Base-by-base conservation (phyloP, 2,329 filamentous ascomycete species). In the Volutella citrinella region DNA sequence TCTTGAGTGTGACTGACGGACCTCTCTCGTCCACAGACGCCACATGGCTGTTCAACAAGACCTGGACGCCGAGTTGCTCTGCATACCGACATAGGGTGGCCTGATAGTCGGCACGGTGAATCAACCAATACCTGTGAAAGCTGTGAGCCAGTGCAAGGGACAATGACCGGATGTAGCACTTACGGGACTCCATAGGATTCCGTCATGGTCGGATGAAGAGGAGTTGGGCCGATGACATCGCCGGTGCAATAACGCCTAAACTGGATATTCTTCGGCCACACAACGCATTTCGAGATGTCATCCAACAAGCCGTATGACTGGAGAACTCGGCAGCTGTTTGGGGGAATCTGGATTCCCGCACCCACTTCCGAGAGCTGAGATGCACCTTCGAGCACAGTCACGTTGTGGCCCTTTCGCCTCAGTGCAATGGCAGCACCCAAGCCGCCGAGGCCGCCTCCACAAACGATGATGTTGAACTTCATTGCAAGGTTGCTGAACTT, bases 91-190 rank as follows among this genome's bases (percentile, higher is more conserved):
- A 29, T 6, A 34, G 25, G 16, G 23, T 14, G 7, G 8, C 13
- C 2, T 34, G 32, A 7, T 22, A 34, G 10, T 34, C 32, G 5
- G 32, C 32, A 18, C 32, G 18, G 16, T 34, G 32, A n/a, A 34
- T 34, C 13, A 34, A 20, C 32, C 32, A 34, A 13, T n/a, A n/a
- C n/a, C n/a, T n/a, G n/a, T n/a, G n/a, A n/a, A n/a, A n/a, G n/a
- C n/a, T n/a, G n/a, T n/a, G n/a, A n/a, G n/a, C n/a, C n/a, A n/a
- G n/a, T n/a, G n/a, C n/a, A n/a, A n/a, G n/a, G n/a, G n/a, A n/a
- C n/a, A n/a, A n/a, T n/a, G n/a, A n/a, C n/a, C n/a, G n/a, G n/a
- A n/a, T n/a, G n/a, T n/a, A n/a, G n/a, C n/a, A n/a, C n/a, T n/a
- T 34, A 34, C 16, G 32, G 32, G 5, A 15, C 21, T 28, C 32